Base-by-base conservation (phyloP, 2,329 filamentous ascomycete genomes). In the Aspergillus sp. region DNA sequence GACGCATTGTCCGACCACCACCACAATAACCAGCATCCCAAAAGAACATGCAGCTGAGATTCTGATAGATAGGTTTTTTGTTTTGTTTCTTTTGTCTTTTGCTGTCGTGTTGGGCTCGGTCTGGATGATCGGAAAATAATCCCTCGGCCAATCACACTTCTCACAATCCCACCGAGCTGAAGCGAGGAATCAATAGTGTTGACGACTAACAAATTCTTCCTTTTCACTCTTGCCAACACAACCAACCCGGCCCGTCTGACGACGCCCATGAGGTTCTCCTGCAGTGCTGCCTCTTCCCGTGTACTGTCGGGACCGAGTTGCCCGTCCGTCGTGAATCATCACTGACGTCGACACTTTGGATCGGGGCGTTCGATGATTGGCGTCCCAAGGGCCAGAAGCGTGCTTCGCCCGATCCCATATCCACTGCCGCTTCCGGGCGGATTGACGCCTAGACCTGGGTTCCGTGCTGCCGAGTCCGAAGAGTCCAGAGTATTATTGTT, bases 381-480 rank as follows among this genome's bases (percentile, higher is more conserved):
- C 17, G 10, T 5, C n/a, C 49, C 43, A 41, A 23, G 25, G 42
- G 20, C 49, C 45, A 49, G 45, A 48, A 45, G 49, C 49, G 49
- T 55, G 53, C 53, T 57, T 58, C 49, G 54, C 47, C 49, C 54
- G 51, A 58, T 59, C 53, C 25, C 41, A 53, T 49, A 51, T 47
- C 53, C 55, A 56, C 51, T 58, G 42, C 56, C 56, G 55, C 49
- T 58, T 59, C 47, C 56, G 49, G 57, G 51, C 54, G 52, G 55
- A 50, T 55, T 56, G 52, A 54, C 57, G 51, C 54, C 56, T 60
- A 59, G 57, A 56, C 58, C 54, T 50, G 53, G 47, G 50, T 52
- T 58, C 57, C 53, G 57, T 58, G 53, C 55, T 56, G 51, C 57
- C 53, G 57, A 59, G 29, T 32, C 29, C 29, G 29, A n/a, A n/a